Evolutionary conservation across 352 stramenopile species (phyloP), one percentile per base, ranked within the genome.

Genomic region (Thalassiosira hispida): DNA sequence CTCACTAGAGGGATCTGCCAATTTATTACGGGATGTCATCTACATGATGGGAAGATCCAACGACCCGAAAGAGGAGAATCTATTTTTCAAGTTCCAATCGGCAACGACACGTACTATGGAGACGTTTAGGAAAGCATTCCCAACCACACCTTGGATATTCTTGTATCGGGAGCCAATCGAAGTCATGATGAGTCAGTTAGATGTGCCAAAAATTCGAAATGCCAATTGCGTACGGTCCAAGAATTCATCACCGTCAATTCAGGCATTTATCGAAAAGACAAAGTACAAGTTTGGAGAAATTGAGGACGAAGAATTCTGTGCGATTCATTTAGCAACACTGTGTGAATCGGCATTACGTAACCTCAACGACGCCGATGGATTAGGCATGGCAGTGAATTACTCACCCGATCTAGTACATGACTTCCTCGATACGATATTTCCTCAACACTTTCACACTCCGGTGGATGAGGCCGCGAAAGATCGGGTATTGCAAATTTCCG

Each of bases 101-200:
- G 80, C 91, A 52, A 95, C 93, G 29, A 94, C 93, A 51, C 81
- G 93, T 14, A 90, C 65, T 20, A 91, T 94, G 73, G 71, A 87
- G 51, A 65, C 86, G 4, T 96, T 95, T 68, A 81, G 88, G 29
- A 62, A 85, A 27, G 84, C 84, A n/a, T 89, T 92, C 70, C 86
- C 85, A 9, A 63, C 77, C 31, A 87, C 83, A 16, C 92, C 91
- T 1, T 96, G 90, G 91, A 87, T 94, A 9, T 97, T 95, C 75
- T 70, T 96, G 12, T 95, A 95, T 84, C 66, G 93, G 18, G 88
- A 97, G 46, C 89, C 91, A 2, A 87, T 95, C 6, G 88, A 96
- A 74, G 89, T 95, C 3, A 92, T 97, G 74, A 95, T 95, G 83
- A 90, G 77, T 68, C 90, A 94, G 57, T 74, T 79, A 57, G 47